These are phyloP conservation scores for Astragalus glycyphyllos DNA, from an alignment of 306 rosid species.

Conservation along the genomic window DNA sequence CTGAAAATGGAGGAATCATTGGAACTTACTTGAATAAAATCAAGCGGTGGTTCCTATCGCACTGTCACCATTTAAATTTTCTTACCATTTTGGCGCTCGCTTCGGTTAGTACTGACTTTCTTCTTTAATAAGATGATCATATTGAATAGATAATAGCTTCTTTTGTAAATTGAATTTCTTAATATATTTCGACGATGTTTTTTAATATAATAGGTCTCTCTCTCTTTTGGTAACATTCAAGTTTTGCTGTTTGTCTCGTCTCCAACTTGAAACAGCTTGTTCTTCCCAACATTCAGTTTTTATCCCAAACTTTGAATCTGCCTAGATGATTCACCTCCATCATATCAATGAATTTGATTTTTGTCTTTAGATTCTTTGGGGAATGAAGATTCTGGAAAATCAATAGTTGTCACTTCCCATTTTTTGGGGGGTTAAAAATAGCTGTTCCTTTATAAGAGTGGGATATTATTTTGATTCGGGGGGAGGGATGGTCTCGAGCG, in stretches of 20 bases:
- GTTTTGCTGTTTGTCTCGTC: background rate
- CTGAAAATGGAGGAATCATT: slow-evolving; percentile 60
- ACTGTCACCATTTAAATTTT: slow-evolving; percentile 74
- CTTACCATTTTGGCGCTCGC: slow-evolving; percentile 78
- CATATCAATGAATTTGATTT: no score
- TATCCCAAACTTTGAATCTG: background rate
- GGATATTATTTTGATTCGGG: no score
- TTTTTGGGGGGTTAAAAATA: background rate
- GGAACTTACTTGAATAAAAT: slow-evolving; percentile 51
- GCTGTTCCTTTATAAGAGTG: background rate
- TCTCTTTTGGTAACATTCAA: background rate
- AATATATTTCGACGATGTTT: background rate
- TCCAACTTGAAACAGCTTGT: background rate
- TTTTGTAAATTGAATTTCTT: background rate
- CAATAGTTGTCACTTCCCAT: background rate
- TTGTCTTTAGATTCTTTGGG: slow-evolving; percentile 19
- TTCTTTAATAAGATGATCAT: slow-evolving; percentile 18
- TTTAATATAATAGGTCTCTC: slow-evolving; percentile 1
- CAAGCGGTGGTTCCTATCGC: slow-evolving; percentile 74
- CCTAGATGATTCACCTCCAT: no score
- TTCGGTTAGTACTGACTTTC: slow-evolving; percentile 68
- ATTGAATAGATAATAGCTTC: background rate
- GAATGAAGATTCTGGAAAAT: slow-evolving; percentile 10
- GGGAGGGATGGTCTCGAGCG: no score
- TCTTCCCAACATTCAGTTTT: background rate